Conservation (phyloP, 495 filamentous ascomycete species). For the Beverwykella pulmonaria region DNA sequence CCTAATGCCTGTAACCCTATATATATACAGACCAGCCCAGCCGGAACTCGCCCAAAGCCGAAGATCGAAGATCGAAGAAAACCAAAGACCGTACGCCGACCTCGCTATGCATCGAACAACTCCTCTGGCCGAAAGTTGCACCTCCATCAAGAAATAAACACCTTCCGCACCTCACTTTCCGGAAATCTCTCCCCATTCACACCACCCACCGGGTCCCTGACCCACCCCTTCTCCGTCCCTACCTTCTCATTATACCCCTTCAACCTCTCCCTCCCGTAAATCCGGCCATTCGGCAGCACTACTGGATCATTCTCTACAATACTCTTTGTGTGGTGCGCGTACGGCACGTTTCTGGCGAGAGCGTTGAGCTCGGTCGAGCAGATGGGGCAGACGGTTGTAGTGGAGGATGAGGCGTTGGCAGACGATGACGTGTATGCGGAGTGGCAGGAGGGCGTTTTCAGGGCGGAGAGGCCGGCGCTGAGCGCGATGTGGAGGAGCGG, state of each 20-base stretch:
- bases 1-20: neutral
- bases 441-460: conserved; percentile 96
- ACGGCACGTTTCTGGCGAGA: conserved; percentile 83
- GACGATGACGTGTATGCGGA: conserved; percentile 62
- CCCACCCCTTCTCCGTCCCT: conserved; percentile 60
- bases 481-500: conserved; percentile 92
- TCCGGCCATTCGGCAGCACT: conserved; percentile 81
- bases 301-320: conserved; percentile 85
- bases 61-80: neutral
- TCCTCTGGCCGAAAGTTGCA: too few species aligned
- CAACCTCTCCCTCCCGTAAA: conserved; percentile 78
- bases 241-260: conserved; percentile 75
- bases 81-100: neutral
- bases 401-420: conserved; percentile 60
- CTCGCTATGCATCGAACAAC: conserved; percentile 7
- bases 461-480: conserved; percentile 85
- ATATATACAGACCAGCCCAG: neutral
- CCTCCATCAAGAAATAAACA: conserved; percentile 66
- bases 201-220: conserved; percentile 71
- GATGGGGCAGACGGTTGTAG: conserved; percentile 82
- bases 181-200: conserved; percentile 64
- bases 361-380: conserved; percentile 94
- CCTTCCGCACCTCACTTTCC: conserved; percentile 71
- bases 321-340: conserved; percentile 92
- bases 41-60: neutral